phyloP scores from a whole-genome alignment of 257 asterid genomes.

The Mitragyna speciosa region DNA sequence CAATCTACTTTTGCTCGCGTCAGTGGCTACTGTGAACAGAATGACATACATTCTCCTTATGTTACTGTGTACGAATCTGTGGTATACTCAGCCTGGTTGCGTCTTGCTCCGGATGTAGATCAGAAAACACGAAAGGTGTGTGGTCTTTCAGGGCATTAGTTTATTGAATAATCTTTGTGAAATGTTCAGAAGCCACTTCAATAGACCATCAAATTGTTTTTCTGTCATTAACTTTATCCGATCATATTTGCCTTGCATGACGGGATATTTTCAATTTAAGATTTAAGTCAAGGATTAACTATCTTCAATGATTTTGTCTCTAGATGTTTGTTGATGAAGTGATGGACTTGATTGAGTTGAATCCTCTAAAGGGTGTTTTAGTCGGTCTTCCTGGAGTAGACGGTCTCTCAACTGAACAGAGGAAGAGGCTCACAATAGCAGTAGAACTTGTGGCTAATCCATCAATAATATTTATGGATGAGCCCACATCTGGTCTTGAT shows the following conservation, averaged over 20 bases:
- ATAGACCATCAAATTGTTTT: neutral
- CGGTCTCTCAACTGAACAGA: slow-evolving; percentile 85
- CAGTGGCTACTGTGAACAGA: slow-evolving; percentile 91
- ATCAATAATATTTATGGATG: slow-evolving; percentile 90
- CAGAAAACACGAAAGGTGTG: slow-evolving; percentile 52
- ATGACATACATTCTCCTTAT: slow-evolving; percentile 83
- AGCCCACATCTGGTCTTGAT: slow-evolving; percentile 87
- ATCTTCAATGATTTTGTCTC: neutral
- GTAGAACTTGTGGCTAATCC: slow-evolving; percentile 92
- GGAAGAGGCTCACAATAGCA: slow-evolving; percentile 83
- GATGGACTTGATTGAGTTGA: slow-evolving; percentile 83
- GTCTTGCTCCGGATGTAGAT: slow-evolving; percentile 71
- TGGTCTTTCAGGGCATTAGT: neutral
- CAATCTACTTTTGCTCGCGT: slow-evolving; percentile 83
- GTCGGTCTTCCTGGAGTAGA: slow-evolving; percentile 91
- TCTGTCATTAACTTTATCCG: neutral
- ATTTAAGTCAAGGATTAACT: slow-evolving; percentile 1
- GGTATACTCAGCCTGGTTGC: slow-evolving; percentile 85
- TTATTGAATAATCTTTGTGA: neutral
- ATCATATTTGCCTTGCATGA: neutral
- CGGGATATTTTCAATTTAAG: neutral
- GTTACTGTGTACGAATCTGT: slow-evolving; percentile 84
- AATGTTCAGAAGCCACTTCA: neutral
- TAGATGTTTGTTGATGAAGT: slow-evolving; percentile 89
- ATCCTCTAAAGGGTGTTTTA: slow-evolving; percentile 53